Evolutionary conservation across 1,139 yeast species (phyloP).

Genomic region (Blastobotrys capitulatus): DNA sequence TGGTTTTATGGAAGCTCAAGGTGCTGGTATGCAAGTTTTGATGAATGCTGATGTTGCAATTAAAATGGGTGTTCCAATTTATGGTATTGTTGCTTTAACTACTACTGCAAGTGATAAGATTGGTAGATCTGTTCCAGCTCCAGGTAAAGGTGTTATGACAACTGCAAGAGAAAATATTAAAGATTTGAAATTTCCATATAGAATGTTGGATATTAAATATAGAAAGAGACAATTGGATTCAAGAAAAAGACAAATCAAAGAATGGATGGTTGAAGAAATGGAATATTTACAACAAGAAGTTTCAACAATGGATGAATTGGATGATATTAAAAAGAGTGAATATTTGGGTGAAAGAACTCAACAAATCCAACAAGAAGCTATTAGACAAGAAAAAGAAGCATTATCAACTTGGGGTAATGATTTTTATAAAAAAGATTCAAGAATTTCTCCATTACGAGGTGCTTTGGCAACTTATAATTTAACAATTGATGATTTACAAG

Average conservation of each 20-base stretch:
- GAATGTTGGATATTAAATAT: constrained; percentile 84
- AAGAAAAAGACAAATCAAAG: constrained; percentile 72
- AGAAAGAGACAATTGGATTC: constrained; percentile 85
- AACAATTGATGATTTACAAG: constrained; percentile 90
- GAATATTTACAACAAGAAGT: constrained; percentile 67
- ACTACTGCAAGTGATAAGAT: constrained; percentile 98
- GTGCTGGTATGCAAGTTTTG: constrained; percentile 96
- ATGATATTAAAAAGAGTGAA: constrained; percentile 33
- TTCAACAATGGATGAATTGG: constrained; percentile 43
- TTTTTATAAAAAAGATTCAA: constrained; percentile 84
- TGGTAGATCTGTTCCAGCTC: constrained; percentile 99
- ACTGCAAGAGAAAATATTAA: constrained; percentile 94
- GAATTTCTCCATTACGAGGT: constrained; percentile 96
- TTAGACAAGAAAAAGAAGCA: constrained; percentile 81
- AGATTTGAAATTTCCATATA: constrained; percentile 71
- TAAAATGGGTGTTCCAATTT: constrained; percentile 98
- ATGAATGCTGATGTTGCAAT: constrained; percentile 94
- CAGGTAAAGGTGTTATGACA: constrained; percentile 98
- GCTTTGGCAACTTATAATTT: constrained; percentile 91
- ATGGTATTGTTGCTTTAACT: constrained; percentile 89
- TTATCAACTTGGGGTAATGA: constrained; percentile 94
- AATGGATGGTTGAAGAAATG: constrained; percentile 82
- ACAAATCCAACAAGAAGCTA: constrained; percentile 81
- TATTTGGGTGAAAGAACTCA: constrained; percentile 80
- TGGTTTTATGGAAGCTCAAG: constrained; percentile 99